phyloP scores from a whole-genome alignment of 352 stramenopile genomes.

The Sclerospora graminicola region DNA sequence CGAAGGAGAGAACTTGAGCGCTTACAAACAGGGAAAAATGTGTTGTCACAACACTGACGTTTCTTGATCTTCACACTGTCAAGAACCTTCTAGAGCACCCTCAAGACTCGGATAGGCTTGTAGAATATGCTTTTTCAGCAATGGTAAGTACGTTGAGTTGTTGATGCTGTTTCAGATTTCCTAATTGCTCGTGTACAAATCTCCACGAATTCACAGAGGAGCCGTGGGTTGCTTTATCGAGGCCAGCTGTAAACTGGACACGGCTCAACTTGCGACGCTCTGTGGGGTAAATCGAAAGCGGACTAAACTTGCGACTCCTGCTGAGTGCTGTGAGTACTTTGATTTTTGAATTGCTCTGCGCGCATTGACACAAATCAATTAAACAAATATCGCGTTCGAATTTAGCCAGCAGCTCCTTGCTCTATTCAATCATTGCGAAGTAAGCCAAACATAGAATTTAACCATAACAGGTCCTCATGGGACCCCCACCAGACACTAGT shows the following conservation, averaged over 20 bases:
- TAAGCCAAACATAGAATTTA: no score
- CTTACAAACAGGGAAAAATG: neutral
- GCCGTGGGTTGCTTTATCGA: constrained; percentile 51
- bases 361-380: neutral
- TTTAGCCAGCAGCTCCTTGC: constrained; percentile 37
- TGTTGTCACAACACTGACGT: constrained; percentile 19
- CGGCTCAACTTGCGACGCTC: constrained; percentile 32
- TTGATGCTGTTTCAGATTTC: neutral
- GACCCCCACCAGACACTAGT: no score
- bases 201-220: constrained; percentile 18
- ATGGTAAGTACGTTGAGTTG: no score
- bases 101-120: constrained; percentile 7
- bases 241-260: constrained; percentile 49
- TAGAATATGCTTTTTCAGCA: constrained; percentile 21
- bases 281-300: constrained; percentile 46
- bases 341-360: constrained; percentile 33
- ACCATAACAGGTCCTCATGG: no score
- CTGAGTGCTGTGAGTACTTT: constrained; percentile 49
- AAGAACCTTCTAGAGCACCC: constrained; percentile 20
- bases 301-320: constrained; percentile 50
- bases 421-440: no score
- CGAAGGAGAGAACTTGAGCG: constrained; percentile 7
- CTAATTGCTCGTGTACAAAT: neutral
- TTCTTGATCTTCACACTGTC: constrained; percentile 28
- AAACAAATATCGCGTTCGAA: constrained; percentile 6